These are phyloP conservation scores for Talaromyces liani DNA, from an alignment of 495 filamentous ascomycete genomes.

Conservation along the genomic window DNA sequence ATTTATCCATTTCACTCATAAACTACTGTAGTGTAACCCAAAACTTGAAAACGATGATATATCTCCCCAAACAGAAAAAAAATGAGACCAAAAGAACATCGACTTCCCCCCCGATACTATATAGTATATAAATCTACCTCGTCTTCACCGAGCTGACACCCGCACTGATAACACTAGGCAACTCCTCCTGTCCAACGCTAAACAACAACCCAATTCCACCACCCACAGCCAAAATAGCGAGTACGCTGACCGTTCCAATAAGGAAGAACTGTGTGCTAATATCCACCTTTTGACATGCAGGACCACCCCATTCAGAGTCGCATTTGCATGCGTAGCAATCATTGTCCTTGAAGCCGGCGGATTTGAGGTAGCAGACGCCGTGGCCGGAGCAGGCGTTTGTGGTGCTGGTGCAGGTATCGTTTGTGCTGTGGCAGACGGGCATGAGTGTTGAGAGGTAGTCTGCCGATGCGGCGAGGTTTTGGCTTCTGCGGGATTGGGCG, in stretches of 20 bases:
- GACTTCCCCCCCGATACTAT: background rate
- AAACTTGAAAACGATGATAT: background rate
- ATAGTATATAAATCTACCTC: background rate
- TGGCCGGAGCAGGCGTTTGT: conserved; percentile 73
- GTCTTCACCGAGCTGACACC: conserved; percentile 60
- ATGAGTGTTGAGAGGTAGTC: conserved; percentile 17
- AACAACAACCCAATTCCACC: conserved; percentile 71
- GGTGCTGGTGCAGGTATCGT: conserved; percentile 48
- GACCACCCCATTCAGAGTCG: conserved; percentile 68
- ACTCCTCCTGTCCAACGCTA: conserved; percentile 65
- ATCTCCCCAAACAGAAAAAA: background rate
- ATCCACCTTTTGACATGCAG: conserved; percentile 87
- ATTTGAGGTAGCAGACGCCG: conserved; percentile 61
- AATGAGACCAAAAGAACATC: background rate
- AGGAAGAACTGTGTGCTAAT: conserved; percentile 83
- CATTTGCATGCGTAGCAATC: conserved; percentile 77
- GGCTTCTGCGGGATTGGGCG: background rate
- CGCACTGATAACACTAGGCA: conserved; percentile 82
- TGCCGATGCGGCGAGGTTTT: background rate
- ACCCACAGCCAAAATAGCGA: conserved; percentile 49
- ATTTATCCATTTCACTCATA: conserved; percentile 2
- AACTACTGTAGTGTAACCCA: background rate
- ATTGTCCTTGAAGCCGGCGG: conserved; percentile 26
- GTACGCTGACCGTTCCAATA: conserved; percentile 60
- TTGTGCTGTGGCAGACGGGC: conserved; percentile 54